phyloP scores from a whole-genome alignment of 2,329 filamentous ascomycete genomes.

The Epichloe sibirici region DNA sequence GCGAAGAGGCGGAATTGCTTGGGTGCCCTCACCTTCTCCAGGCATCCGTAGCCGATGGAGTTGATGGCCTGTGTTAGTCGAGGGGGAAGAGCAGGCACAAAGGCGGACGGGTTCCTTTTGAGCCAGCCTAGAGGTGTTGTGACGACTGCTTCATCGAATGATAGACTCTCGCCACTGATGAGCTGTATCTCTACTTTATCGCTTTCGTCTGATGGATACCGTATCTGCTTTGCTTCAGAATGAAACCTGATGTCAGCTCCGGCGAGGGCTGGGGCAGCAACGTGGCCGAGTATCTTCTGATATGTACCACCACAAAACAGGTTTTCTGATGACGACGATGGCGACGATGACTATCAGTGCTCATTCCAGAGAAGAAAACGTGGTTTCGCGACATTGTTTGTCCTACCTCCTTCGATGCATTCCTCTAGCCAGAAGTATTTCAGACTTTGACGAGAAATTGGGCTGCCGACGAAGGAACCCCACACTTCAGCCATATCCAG shows the following conservation, averaged over 20 bases:
- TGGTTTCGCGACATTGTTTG: not conserved
- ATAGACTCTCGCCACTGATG: slow-evolving; percentile 28
- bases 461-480: slow-evolving; percentile 59
- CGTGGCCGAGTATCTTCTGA: slow-evolving; percentile 41
- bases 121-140: slow-evolving; percentile 59
- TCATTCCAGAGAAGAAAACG: no score
- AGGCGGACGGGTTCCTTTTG: slow-evolving; percentile 45
- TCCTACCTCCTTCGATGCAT: slow-evolving; percentile 56
- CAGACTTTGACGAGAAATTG: slow-evolving; percentile 52
- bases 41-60: slow-evolving; percentile 55
- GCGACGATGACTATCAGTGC: not conserved
- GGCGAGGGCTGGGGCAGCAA: slow-evolving; percentile 44
- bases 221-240: slow-evolving; percentile 34
- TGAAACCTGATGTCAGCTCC: slow-evolving; percentile 41
- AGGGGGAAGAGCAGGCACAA: slow-evolving; percentile 46
- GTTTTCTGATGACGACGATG: slow-evolving; percentile 33
- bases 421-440: slow-evolving; percentile 72
- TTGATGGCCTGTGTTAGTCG: slow-evolving; percentile 47
- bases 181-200: slow-evolving; percentile 30
- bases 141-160: slow-evolving; percentile 57
- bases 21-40: slow-evolving; percentile 47
- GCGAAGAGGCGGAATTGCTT: not conserved
- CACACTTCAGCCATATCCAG: slow-evolving; percentile 50
- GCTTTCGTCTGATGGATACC: slow-evolving; percentile 12
- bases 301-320: slow-evolving; percentile 50